A percentile compares a stretch with the other conserved stretches of the same genome.
Evolutionary conservation across 371 early-diverging fungal species (phyloP).

Genomic region (Mortierella sp.): DNA sequence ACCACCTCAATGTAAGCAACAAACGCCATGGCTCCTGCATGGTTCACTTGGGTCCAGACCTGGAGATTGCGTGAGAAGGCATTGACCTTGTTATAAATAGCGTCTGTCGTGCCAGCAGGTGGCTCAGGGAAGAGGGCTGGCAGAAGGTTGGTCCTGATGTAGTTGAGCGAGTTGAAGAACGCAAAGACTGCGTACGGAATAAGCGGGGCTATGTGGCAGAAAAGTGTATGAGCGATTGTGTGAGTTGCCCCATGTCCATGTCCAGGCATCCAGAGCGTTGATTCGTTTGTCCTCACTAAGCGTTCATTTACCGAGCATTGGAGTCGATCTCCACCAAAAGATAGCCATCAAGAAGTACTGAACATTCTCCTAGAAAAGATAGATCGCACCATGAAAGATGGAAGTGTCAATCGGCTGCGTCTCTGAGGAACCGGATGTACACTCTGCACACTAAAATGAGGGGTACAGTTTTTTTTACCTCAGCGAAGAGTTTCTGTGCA

Average conservation of each 20-base stretch:
- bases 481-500: conserved; percentile 69
- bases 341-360: conserved; percentile 86
- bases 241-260: no score
- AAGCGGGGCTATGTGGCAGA: conserved; percentile 69
- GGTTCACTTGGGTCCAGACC: conserved; percentile 75
- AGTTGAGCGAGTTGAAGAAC: conserved; percentile 84
- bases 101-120: conserved; percentile 46
- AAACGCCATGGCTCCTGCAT: conserved; percentile 75
- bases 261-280: not conserved
- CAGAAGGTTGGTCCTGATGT: conserved; percentile 78
- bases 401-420: not conserved
- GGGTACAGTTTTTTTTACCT: conserved; percentile 20
- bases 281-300: not conserved
- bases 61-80: conserved; percentile 68
- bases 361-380: conserved; percentile 80
- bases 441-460: no score
- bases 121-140: conserved; percentile 75
- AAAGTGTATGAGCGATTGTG: not conserved
- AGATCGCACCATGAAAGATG: not conserved
- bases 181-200: conserved; percentile 89
- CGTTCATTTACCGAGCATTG: conserved; percentile 72
- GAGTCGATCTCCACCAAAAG: conserved; percentile 78
- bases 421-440: no score
- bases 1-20: conserved; percentile 86
- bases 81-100: conserved; percentile 48